Base-by-base conservation (phyloP, 2,329 filamentous ascomycete genomes). In the Emmonsia crescens region DNA sequence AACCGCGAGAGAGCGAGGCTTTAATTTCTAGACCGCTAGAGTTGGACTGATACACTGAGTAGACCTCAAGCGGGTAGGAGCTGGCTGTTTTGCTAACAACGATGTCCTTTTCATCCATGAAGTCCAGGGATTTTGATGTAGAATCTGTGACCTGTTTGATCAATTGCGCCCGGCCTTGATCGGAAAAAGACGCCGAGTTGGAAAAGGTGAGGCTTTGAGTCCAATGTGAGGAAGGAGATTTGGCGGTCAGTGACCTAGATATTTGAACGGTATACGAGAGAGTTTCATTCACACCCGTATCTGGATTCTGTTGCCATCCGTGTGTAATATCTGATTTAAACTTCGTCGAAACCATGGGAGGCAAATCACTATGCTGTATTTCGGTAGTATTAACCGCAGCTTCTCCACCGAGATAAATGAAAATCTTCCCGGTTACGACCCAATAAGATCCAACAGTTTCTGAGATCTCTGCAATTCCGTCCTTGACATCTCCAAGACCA, bases 371-470 rank as follows among this genome's bases (percentile, higher is more conserved):
- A 48, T 62, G 67, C 49, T 62, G 76, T 68, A 1, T 62, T 69
- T 12, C n/a, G n/a, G 59, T 33, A 59, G 59, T 46, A 29, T 40
- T 14, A n/a, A 56, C 54, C 36, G 38, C 33, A n/a, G 46, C 19
- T 2, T 74, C 65, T 5, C 75, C 70, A 66, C 87, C 85, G 0
- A 87, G 78, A 84, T 89, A 94, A n/a, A 91, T 67, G 70, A 94
- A 93, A 12, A 93, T 78, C 72, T 92, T 94, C 46, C 88, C 89
- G 0, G 86, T 88, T 2, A 94, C 81, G 19, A 88, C 81, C 90
- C 89, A 94, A 68, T 84, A 84, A 60, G 79, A 81, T n/a, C 80
- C 83, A 2, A 88, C 83, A 0, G 79, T 80, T 27, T 80, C 72
- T 0, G 82, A 82, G 6, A 88, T 71, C 1, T 69, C 71, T 1